Conservation (phyloP, 2,329 filamentous ascomycete genomes). For the Aquanectria penicillioides region DNA sequence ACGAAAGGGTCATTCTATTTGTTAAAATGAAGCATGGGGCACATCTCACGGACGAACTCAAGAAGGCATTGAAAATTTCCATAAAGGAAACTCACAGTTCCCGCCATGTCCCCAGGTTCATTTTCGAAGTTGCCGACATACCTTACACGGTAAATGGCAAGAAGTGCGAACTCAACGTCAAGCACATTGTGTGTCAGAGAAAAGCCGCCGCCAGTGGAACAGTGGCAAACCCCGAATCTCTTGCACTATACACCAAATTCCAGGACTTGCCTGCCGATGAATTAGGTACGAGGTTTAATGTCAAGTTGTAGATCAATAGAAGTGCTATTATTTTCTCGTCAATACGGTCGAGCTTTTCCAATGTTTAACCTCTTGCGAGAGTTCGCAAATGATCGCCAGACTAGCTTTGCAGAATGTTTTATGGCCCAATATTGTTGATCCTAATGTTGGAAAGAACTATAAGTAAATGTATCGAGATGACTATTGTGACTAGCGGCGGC, state of each 20-base stretch:
- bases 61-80: not conserved
- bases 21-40: constrained; percentile 1
- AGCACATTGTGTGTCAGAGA: constrained; percentile 15
- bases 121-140: constrained; percentile 22
- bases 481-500: too few species aligned
- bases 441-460: too few species aligned
- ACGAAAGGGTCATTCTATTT: constrained; percentile 13
- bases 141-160: constrained; percentile 25
- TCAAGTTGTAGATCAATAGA: too few species aligned
- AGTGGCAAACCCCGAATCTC: constrained; percentile 8
- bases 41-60: not conserved
- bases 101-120: constrained; percentile 15
- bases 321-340: too few species aligned
- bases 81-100: not conserved
- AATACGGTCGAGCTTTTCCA: too few species aligned
- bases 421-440: too few species aligned
- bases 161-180: constrained; percentile 27
- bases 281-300: too few species aligned
- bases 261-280: not conserved
- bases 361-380: too few species aligned
- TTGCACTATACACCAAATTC: constrained; percentile 13
- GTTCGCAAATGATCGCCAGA: too few species aligned
- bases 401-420: too few species aligned
- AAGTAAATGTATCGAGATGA: too few species aligned
- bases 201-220: constrained; percentile 12